phyloP scores from a whole-genome alignment of 257 asterid genomes.

The Marsdenia floribunda region DNA sequence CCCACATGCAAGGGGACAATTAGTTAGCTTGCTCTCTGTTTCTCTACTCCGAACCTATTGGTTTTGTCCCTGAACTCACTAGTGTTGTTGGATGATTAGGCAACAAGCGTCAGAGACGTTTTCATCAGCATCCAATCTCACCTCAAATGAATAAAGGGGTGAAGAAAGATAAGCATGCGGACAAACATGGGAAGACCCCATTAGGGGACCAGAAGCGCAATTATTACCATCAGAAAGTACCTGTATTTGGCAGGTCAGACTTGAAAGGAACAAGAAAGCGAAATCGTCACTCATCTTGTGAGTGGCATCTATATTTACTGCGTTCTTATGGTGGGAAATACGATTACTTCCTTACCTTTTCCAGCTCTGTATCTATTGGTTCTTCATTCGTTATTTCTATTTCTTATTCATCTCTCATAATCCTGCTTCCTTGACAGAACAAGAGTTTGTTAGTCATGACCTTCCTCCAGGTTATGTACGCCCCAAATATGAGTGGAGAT shows the following conservation, averaged over 20 bases:
- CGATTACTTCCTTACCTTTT: slow-evolving; percentile 16
- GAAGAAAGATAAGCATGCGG: slow-evolving; percentile 8
- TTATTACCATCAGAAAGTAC: slow-evolving; percentile 9
- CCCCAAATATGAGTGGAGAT: background rate
- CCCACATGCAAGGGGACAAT: background rate
- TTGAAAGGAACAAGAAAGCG: slow-evolving; percentile 17
- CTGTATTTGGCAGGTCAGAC: slow-evolving; percentile 17
- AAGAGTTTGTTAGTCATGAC: background rate
- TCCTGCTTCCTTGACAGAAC: slow-evolving; percentile 1
- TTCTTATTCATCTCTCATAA: background rate
- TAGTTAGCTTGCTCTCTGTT: slow-evolving; percentile 3
- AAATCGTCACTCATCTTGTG: slow-evolving; percentile 21
- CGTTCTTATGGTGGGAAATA: slow-evolving; percentile 24
- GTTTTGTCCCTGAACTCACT: background rate
- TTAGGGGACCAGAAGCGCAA: slow-evolving; percentile 21
- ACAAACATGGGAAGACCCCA: slow-evolving; percentile 24
- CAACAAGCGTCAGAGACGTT: slow-evolving; percentile 31
- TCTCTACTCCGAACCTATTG: background rate
- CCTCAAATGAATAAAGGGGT: slow-evolving; percentile 21
- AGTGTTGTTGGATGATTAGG: slow-evolving; percentile 22
- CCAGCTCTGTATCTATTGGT: background rate
- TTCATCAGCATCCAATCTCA: slow-evolving; percentile 20
- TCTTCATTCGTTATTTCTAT: background rate
- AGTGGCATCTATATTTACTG: slow-evolving; percentile 20
- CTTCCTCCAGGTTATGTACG: background rate